Evolutionary conservation across 768 basidiomycete species (phyloP).

Genomic region (Termitomyces sp.): DNA sequence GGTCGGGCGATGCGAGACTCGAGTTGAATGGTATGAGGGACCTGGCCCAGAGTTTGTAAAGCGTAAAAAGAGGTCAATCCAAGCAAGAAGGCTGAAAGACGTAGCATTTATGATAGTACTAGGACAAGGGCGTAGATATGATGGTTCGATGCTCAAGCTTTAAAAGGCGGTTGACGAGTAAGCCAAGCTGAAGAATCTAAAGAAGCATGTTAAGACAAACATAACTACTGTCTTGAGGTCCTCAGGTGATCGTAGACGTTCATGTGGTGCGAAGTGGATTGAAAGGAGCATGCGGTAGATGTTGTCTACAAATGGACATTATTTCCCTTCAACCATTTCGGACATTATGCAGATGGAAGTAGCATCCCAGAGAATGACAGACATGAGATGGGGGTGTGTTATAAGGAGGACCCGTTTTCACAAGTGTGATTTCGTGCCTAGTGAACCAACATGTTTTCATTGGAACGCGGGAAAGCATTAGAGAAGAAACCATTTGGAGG

Average conservation of each 20-base stretch:
- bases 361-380: not conserved
- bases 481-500: too few species aligned
- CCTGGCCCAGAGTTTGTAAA: slow-evolving; percentile 3
- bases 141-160: not conserved
- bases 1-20: slow-evolving; percentile 8
- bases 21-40: slow-evolving; percentile 24
- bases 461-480: too few species aligned
- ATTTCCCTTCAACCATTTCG: not conserved
- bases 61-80: not conserved
- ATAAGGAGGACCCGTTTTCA: not conserved
- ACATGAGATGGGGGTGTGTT: not conserved
- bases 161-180: not conserved
- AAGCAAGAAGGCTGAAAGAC: not conserved
- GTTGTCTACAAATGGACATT: not conserved
- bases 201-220: not conserved
- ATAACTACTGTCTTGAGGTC: not conserved
- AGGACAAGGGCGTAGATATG: not conserved
- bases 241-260: not conserved
- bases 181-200: not conserved
- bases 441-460: too few species aligned
- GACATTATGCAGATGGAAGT: not conserved
- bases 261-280: not conserved
- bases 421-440: not conserved
- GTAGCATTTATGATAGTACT: not conserved
- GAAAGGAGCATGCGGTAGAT: not conserved